Evolutionary conservation across 1,284 basidiomycete species (phyloP), one percentile per base, ranked within the genome.

Genomic region (Fomitopsis schrenkii): DNA sequence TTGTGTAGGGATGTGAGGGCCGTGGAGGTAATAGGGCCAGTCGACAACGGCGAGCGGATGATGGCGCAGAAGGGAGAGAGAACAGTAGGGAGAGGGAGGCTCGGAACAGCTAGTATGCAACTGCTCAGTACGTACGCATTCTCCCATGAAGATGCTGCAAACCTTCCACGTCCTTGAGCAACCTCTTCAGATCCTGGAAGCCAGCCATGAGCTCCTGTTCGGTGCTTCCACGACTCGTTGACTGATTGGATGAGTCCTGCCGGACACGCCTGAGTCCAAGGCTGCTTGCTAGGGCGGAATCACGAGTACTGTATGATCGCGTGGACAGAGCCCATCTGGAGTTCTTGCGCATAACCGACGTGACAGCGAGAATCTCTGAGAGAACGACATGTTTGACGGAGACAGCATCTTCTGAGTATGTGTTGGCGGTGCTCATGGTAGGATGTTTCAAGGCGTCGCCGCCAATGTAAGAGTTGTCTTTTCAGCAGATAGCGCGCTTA

Each of bases 291-390:
- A 92, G 76, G 2, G 83, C 80, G 45, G 87, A 82, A 69, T 90
- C 85, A 64, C 85, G 79, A 59, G 83, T 75, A 63, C 79, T 81
- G 67, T 86, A 79, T 54, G 83, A 81, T 69, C 86, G 82, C 45
- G 83, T 80, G 53, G 84, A 83, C 22, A 90, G 83, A 15, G 94
- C 90, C 95, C 95, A 97, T 56, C 95, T 87, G 55, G 94, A 94
- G 76, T 97, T 97, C 79, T 96, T 94, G 74, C 97, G 92, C 94
- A 99, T 97, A n/a, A 88, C 85, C 4, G 95, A 94, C 45, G 95
- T 97, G 67, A 99, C 93, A 12, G 94, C 83, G 59, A 96, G 83
- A 65, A 98, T 93, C 80, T 98, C 96, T 42, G 93, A 88, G 64
- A 90, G 83, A 30, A 97, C 75, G 53, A 96, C 85, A 82, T 96